Percentiles rank a stretch among this genome's conserved stretches.
These are phyloP conservation scores for Intubia oerlemansii DNA, from an alignment of 2,329 filamentous ascomycete species.

Conservation along the genomic window DNA sequence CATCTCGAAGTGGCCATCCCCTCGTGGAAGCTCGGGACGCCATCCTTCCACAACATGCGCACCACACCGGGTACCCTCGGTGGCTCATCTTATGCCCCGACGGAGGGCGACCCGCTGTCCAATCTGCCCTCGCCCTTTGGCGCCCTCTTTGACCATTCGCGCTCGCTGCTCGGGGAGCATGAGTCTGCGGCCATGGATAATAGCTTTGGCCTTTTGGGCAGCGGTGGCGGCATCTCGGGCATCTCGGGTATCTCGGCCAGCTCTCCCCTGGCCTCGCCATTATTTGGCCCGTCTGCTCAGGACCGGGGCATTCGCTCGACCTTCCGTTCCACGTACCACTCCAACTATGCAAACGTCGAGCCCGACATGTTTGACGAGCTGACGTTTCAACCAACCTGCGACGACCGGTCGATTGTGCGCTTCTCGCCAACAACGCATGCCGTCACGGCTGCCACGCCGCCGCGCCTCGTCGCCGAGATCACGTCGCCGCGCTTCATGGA, in stretches of 20 bases:
- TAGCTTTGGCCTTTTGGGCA: too few species aligned
- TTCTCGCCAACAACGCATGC: slow-evolving; percentile 51
- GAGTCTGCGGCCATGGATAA: too few species aligned
- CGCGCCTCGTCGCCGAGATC: slow-evolving; percentile 84
- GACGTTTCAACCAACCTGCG: slow-evolving; percentile 55
- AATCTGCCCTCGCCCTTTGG: slow-evolving; percentile 22
- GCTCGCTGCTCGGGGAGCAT: slow-evolving; percentile 23
- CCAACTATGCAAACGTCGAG: slow-evolving; percentile 31
- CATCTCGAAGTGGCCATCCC: slow-evolving; percentile 55
- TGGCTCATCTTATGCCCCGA: slow-evolving; percentile 60
- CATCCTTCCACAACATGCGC: slow-evolving; percentile 54
- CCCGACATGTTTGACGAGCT: slow-evolving; percentile 68
- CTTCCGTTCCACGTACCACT: too few species aligned
- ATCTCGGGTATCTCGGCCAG: too few species aligned
- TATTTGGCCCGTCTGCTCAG: slow-evolving; percentile 12
- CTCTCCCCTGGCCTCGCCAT: slow-evolving; percentile 11
- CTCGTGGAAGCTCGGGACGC: slow-evolving; percentile 63
- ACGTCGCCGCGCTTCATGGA: slow-evolving; percentile 91
- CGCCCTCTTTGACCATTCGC: neutral
- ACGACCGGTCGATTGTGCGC: slow-evolving; percentile 63
- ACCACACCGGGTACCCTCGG: slow-evolving; percentile 62
- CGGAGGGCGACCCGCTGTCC: slow-evolving; percentile 47
- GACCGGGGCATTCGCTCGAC: neutral
- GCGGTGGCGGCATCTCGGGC: too few species aligned
- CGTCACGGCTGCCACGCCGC: slow-evolving; percentile 75